phyloP scores from a whole-genome alignment of 2,329 filamentous ascomycete species.

The Arachnomyces sp. region DNA sequence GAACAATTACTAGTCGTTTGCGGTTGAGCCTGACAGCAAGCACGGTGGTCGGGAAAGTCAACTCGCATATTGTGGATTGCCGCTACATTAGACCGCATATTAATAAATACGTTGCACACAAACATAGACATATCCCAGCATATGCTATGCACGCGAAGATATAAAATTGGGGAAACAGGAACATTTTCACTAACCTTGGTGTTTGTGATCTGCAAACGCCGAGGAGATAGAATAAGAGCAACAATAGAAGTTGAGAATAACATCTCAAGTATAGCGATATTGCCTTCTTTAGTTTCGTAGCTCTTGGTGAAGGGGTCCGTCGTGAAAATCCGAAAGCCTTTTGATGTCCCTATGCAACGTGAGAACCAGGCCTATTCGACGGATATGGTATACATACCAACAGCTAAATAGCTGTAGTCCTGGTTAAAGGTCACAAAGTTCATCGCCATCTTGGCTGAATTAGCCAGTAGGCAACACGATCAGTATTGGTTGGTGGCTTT shows the following conservation, averaged over 20 bases:
- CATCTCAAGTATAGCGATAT: conserved; percentile 96
- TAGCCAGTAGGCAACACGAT: background rate
- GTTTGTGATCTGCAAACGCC: conserved; percentile 91
- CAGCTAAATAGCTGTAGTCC: conserved; percentile 93
- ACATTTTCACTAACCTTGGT: conserved; percentile 70
- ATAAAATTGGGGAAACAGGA: background rate
- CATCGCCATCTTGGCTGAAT: conserved; percentile 57
- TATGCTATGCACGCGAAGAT: background rate
- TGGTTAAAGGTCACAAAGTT: conserved; percentile 99
- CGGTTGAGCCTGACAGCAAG: conserved; percentile 89
- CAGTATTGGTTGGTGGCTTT: background rate
- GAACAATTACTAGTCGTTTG: conserved; percentile 83
- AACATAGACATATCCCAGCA: background rate
- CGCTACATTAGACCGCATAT: conserved; percentile 37
- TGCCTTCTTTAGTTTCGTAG: conserved; percentile 88
- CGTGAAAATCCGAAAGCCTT: conserved; percentile 92
- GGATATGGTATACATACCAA: conserved; percentile 54
- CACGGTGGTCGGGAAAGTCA: conserved; percentile 95
- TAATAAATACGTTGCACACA: conserved; percentile 7
- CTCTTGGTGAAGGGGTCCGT: conserved; percentile 94
- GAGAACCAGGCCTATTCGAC: conserved; percentile 2
- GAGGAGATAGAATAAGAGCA: conserved; percentile 82
- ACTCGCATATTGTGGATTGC: conserved; percentile 88
- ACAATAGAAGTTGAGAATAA: conserved; percentile 96
- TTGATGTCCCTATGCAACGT: conserved; percentile 63